Evolutionary conservation across 2,329 filamentous ascomycete species (phyloP).

Genomic region (Fusarium torulosum): DNA sequence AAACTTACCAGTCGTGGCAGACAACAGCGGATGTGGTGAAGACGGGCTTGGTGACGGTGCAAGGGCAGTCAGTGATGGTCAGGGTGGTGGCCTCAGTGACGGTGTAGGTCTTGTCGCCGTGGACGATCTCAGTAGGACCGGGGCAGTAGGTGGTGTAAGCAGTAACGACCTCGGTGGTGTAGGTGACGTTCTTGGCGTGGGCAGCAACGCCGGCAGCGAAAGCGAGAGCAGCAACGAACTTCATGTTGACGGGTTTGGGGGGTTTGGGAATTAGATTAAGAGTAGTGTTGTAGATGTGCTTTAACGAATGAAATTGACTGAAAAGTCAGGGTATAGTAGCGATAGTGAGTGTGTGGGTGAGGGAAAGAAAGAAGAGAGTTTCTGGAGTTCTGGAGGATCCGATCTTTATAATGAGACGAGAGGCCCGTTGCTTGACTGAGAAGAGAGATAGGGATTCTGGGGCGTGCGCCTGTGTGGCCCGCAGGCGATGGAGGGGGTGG

Average conservation of each 20-base stretch:
- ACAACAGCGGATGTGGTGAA: conserved; percentile 63
- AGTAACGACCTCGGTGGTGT: conserved; percentile 75
- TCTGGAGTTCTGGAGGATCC: conserved; percentile 56
- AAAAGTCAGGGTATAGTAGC: conserved; percentile 47
- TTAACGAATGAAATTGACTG: conserved; percentile 49
- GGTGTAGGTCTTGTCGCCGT: conserved; percentile 76
- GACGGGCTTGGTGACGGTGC: conserved; percentile 73
- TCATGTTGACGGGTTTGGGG: conserved; percentile 67
- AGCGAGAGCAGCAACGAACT: conserved; percentile 69
- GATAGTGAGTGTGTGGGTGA: conserved; percentile 56
- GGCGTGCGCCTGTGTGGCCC: conserved; percentile 18
- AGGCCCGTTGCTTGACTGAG: conserved; percentile 15
- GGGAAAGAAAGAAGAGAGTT: conserved; percentile 53
- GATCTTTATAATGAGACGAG: conserved; percentile 62
- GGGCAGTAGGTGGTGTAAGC: conserved; percentile 80
- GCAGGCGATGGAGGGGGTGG: conserved; percentile 25
- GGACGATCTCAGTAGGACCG: conserved; percentile 71
- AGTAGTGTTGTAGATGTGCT: conserved; percentile 46
- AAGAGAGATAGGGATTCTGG: conserved; percentile 39
- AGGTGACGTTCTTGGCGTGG: conserved; percentile 58
- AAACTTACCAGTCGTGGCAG: conserved; percentile 67
- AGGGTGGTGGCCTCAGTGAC: conserved; percentile 76
- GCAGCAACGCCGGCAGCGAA: conserved; percentile 66
- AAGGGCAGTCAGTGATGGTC: conserved; percentile 79
- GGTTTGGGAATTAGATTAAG: conserved; percentile 52